These are phyloP conservation scores for Acer campestre DNA, from an alignment of 345 rosid species.

Conservation along the genomic window DNA sequence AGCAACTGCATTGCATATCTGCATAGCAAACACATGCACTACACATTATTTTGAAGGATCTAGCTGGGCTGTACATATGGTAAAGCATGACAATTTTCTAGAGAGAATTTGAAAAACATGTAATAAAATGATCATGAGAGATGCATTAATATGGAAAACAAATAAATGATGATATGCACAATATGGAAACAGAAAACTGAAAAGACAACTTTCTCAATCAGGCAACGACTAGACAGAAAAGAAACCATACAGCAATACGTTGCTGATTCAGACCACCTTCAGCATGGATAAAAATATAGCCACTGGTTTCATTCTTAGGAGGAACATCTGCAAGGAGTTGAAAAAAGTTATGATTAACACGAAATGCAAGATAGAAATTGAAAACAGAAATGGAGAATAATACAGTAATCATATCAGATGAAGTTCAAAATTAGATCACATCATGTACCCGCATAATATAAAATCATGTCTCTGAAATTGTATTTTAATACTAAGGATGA, in stretches of 20 bases:
- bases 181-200: neutral
- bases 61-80: constrained; percentile 5
- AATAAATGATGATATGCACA: neutral
- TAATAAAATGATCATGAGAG: neutral
- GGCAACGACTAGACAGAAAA: constrained; percentile 14
- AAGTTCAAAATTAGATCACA: constrained; percentile 3
- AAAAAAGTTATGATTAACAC: constrained; percentile 17
- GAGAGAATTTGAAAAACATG: constrained; percentile 3
- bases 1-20: constrained; percentile 99
- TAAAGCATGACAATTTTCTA: neutral
- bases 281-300: constrained; percentile 95
- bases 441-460: neutral
- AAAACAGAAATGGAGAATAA: constrained; percentile 6
- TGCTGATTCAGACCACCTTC: constrained; percentile 99
- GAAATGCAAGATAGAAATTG: constrained; percentile 10
- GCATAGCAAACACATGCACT: constrained; percentile 30
- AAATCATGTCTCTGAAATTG: neutral
- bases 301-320: constrained; percentile 90
- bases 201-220: constrained; percentile 12
- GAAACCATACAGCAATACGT: constrained; percentile 85
- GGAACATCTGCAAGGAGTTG: constrained; percentile 68
- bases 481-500: neutral
- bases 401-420: neutral
- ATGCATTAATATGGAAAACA: neutral
- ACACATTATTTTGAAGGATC: constrained; percentile 11